Evolutionary conservation across 495 filamentous ascomycete species (phyloP), one percentile per base, ranked within the genome.

Genomic region (Pyronema domesticum): DNA sequence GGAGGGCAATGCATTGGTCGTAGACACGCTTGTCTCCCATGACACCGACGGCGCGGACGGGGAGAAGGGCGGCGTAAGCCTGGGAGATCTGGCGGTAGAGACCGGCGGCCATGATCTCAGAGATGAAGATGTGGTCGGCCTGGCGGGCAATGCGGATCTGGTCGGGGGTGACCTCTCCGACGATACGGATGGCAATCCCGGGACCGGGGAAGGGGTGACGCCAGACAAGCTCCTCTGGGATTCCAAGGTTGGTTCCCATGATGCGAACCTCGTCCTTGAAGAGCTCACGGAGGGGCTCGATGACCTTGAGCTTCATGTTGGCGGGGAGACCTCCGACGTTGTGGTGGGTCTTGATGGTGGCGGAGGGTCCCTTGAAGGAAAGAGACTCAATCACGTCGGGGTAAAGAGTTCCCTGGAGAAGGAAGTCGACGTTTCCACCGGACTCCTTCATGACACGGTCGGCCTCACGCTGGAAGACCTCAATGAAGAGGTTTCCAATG

Each of bases 121-220:
- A 73, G 62, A 95, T 93, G 71, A 89, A 98, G 64, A 86, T 86
- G 57, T 84, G 67, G 66, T 96, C 91, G 2, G 91, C 91, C 61
- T 85, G 70, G 14, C 88, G 75, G 13, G 80, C 87, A 37, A 95
- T 93, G 23, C 76, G 76, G 23, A 95, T 80, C 50, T 80, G 76
- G 60, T 88, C 82, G 3, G 73, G 72, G 9, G 83, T 94, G 4
- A 95, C 84, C 55, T 94, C 89, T 37, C 91, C 91, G 0, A 95
- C 71, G 48, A 96, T 81, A 49, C 91, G 79, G 62, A 96, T 87
- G 18, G 81, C 91, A 55, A 98, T 79, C 5, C 89, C 91, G 0
- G 91, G 86, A 10, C 82, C 69, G 3, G 82, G 84, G 73, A 93
- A 86, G 36, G 86, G 85, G 61, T 95, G 89, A 13, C 89, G 73